phyloP scores from a whole-genome alignment of 305 asterid species.

The Fraxinus baroniana region DNA sequence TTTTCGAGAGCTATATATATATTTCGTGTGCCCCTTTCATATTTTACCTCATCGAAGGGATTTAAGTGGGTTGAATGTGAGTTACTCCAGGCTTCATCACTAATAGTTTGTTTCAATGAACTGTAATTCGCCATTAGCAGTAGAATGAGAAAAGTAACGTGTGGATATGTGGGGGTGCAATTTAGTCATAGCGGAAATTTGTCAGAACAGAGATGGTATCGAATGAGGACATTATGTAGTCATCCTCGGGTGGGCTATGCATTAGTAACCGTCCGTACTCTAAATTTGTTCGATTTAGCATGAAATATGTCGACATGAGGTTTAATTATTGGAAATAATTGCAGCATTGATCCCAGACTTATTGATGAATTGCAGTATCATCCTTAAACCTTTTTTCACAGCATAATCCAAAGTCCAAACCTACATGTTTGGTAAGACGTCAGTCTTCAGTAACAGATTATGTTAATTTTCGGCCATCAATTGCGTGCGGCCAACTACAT shows the following conservation, averaged over 20 bases:
- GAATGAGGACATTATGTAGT: conserved; percentile 50
- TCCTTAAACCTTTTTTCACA: conserved; percentile 18
- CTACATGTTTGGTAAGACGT: background rate
- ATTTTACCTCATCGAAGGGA: background rate
- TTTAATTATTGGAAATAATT: background rate
- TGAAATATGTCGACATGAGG: conserved; percentile 53
- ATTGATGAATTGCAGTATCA: background rate
- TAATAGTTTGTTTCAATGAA: background rate
- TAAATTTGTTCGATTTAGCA: conserved; percentile 18
- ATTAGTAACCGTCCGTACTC: conserved; percentile 14
- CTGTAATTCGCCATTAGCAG: background rate
- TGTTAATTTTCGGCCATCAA: background rate
- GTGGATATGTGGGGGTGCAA: conserved; percentile 18
- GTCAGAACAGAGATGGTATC: conserved; percentile 19
- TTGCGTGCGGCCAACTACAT: background rate
- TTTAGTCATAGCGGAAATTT: conserved; percentile 10
- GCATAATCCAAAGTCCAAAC: background rate
- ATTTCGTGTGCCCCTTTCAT: background rate
- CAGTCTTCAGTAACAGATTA: background rate
- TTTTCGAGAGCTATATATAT: background rate
- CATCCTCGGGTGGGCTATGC: conserved; percentile 23
- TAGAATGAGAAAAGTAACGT: background rate
- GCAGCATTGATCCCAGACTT: background rate
- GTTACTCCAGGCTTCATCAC: background rate
- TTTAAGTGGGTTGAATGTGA: background rate